Base-by-base conservation (phyloP, 2,329 filamentous ascomycete genomes). In the Corniculantispora saksenae region DNA sequence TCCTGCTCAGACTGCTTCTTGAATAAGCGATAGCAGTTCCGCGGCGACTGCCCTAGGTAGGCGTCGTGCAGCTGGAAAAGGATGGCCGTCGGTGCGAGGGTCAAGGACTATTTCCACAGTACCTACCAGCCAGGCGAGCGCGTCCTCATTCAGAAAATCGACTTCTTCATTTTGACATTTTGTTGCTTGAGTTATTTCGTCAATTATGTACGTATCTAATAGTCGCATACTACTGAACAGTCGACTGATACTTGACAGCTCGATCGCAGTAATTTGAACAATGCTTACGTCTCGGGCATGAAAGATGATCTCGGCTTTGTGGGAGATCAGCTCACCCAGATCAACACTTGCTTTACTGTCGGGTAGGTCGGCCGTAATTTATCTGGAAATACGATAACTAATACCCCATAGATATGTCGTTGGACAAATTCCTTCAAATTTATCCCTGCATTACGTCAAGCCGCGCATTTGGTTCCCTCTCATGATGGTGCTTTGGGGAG, bases 401-500 rank as follows among this genome's bases (percentile, higher is more conserved):
- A 64, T 25, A 13, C 13, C 17, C 4, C 21, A 1, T 12, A 64
- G 77, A 13, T 81, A 82, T 58, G 75, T 82, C 29, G 70, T 89
- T 4, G 87, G 87, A 1, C 86, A 90, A 72, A 77, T 89, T 19
- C 86, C 86, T 0, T 84, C 82, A 61, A 89, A 88, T 69, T 73
- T 89, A 10, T 86, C 86, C 3, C 79, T 91, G 3, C 85, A 89
- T 72, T 87, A 89, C 69, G 72, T 91, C 66, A 82, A 82, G 58
- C 88, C 88, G 2, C 81, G 87, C n/a, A 79, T 85, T 67, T 90
- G 86, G 78, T 89, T 89, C 70, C 88, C 87, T 0, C 70, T 79
- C 32, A 89, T 88, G 82, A 88, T 89, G 83, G 64, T 89, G 23
- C 71, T 86, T 64, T 91, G 89, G 89, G 87, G 84, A 2, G 78